Base-by-base conservation (phyloP, 192 early-diverging fungal species). In the Bifiguratus adelaidae region DNA sequence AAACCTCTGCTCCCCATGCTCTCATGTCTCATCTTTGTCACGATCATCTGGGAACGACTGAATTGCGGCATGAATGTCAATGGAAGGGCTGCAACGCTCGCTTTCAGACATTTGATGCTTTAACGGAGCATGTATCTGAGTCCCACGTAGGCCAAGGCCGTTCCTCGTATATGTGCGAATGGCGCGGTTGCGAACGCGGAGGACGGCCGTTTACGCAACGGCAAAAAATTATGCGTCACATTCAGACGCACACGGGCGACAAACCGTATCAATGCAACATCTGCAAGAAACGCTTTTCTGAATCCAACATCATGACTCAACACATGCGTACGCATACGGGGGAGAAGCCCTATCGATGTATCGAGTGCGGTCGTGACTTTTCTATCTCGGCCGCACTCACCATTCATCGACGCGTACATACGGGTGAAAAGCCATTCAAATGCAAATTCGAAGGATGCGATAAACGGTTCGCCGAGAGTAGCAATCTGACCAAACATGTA, bases 231-330 rank as follows among this genome's bases (percentile, higher is more conserved):
- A 74, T 86, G 71, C 59, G 88, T 22, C 90, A 93, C 58, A 81
- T 91, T 16, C 87, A 89, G 48, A 89, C 86, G 24, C 89, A 86
- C 66, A 83, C 78, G 18, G 86, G 89, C 4, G 78, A 82, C 55
- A 85, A 83, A 57, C 89, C 89, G 1, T 89, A 81, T 46, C 71
- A 78, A 47, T 92, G 89, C 71, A 63, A 49, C 18, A 52, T 73
- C 19, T 92, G 89, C 51, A 71, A 70, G 25, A 83, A 84, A 65
- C 67, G 82, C 11, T 93, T 93, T 54, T 82, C 83, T 25, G 88
- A 91, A 58, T 62, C 74, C 3, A 78, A 76, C 44, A 80, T 83
- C 41, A 83, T 91, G 84, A 73, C 78, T 38, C 77, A 82, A 47
- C 84, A 86, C 43, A 74, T 78, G 71, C 70, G 83, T 25, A 79